A percentile compares a stretch with the other conserved stretches of the same genome.
phyloP scores from a whole-genome alignment of 768 basidiomycete genomes.

The Tulasnella sp. region DNA sequence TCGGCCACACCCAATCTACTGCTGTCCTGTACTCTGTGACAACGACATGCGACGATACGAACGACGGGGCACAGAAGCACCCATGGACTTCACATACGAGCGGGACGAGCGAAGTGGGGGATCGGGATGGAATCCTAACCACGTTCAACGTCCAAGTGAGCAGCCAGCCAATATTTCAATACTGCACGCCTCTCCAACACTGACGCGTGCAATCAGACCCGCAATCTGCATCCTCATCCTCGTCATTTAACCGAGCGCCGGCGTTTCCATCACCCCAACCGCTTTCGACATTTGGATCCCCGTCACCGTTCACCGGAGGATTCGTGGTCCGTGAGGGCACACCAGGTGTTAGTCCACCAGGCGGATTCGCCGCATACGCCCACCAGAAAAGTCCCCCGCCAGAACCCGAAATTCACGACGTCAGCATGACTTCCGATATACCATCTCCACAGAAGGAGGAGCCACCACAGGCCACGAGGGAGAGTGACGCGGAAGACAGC shows the following conservation, averaged over 20 bases:
- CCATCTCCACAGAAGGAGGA: background rate
- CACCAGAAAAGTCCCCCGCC: conserved; percentile 1
- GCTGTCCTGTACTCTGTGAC: background rate
- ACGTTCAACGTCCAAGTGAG: background rate
- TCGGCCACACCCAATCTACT: background rate
- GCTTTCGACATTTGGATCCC: background rate
- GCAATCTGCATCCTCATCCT: conserved; percentile 35
- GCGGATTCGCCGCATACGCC: background rate
- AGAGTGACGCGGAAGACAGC: background rate
- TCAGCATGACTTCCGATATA: background rate
- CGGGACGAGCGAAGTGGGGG: conserved; percentile 48
- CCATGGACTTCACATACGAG: conserved; percentile 73
- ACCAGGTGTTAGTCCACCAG: background rate
- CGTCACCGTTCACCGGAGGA: background rate
- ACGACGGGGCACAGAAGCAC: conserved; percentile 58
- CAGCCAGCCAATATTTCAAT: conserved; percentile 14
- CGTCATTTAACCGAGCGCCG: background rate
- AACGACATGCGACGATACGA: conserved; percentile 8
- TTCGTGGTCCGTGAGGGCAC: background rate
- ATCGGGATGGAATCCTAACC: conserved; percentile 57
- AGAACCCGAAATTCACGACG: background rate
- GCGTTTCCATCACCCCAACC: background rate
- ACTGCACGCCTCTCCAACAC: conserved; percentile 24
- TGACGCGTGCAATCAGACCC: conserved; percentile 49
- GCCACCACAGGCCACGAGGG: background rate